phyloP scores from a whole-genome alignment of 352 stramenopile genomes.

The Pilasporangium apinafurcum region DNA sequence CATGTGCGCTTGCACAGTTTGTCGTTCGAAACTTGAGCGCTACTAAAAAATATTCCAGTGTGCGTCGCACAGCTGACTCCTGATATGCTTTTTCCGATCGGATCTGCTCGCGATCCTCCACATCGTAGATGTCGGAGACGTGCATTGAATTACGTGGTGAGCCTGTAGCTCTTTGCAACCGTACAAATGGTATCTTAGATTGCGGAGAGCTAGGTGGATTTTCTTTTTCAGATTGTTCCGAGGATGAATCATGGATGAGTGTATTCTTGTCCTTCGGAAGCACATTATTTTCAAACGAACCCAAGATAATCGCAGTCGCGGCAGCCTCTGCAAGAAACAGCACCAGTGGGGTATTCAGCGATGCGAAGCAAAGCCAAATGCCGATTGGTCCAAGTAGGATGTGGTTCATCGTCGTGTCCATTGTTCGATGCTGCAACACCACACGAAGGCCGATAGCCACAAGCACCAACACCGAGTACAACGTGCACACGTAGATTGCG shows the following conservation, averaged over 20 bases:
- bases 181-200: no score
- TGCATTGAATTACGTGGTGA: constrained; percentile 1
- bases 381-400: constrained; percentile 61
- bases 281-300: constrained; percentile 65
- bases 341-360: constrained; percentile 73
- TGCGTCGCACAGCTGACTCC: constrained; percentile 57
- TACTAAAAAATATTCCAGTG: constrained; percentile 69
- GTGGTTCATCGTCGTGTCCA: constrained; percentile 65
- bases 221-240: constrained; percentile 3
- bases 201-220: no score
- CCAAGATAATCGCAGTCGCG: constrained; percentile 67
- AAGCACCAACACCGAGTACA: constrained; percentile 66
- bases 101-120: constrained; percentile 78
- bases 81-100: constrained; percentile 61
- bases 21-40: constrained; percentile 62
- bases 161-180: no score
- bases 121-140: constrained; percentile 66
- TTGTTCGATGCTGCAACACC: constrained; percentile 57
- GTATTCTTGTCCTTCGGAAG: constrained; percentile 15
- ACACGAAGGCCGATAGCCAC: constrained; percentile 60
- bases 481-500: constrained; percentile 52
- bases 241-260: neutral
- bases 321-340: constrained; percentile 71
- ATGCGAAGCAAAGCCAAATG: constrained; percentile 86
- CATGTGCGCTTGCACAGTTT: constrained; percentile 43